phyloP scores from a whole-genome alignment of 2,329 filamentous ascomycete genomes.

The Zalaria sp. region DNA sequence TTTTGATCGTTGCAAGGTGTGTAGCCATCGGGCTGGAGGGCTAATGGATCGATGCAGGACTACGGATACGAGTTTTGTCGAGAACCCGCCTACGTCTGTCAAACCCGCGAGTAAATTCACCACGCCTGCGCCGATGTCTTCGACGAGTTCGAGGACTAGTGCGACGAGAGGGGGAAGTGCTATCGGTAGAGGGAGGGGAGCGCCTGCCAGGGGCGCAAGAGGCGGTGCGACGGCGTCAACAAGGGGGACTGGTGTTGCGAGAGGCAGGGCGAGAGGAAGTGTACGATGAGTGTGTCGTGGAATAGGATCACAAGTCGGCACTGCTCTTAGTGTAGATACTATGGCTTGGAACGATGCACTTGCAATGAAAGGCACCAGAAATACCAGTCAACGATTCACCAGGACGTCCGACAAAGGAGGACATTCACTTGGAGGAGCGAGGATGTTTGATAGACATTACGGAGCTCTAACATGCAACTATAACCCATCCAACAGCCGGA shows the following conservation, averaged over 20 bases:
- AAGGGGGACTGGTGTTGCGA: conserved; percentile 13
- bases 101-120: conserved; percentile 30
- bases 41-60: conserved; percentile 43
- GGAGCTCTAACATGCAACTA: no score
- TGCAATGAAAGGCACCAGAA: no score
- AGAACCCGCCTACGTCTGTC: conserved; percentile 54
- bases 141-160: conserved; percentile 6
- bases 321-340: background rate
- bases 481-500: no score
- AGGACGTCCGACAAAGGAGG: no score
- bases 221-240: conserved; percentile 14
- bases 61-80: conserved; percentile 81
- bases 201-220: conserved; percentile 1
- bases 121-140: conserved; percentile 16
- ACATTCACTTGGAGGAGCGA: no score
- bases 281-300: background rate
- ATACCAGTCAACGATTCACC: background rate
- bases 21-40: background rate
- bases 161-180: conserved; percentile 15
- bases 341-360: background rate
- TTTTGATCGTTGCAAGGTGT: conserved; percentile 7
- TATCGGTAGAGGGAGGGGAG: conserved; percentile 14
- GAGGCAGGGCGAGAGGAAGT: conserved; percentile 16
- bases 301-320: background rate
- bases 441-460: no score